Percentiles rank a stretch among this genome's conserved stretches.
phyloP scores from a whole-genome alignment of 1,139 yeast species.

The Geotrichum phurueaensis region DNA sequence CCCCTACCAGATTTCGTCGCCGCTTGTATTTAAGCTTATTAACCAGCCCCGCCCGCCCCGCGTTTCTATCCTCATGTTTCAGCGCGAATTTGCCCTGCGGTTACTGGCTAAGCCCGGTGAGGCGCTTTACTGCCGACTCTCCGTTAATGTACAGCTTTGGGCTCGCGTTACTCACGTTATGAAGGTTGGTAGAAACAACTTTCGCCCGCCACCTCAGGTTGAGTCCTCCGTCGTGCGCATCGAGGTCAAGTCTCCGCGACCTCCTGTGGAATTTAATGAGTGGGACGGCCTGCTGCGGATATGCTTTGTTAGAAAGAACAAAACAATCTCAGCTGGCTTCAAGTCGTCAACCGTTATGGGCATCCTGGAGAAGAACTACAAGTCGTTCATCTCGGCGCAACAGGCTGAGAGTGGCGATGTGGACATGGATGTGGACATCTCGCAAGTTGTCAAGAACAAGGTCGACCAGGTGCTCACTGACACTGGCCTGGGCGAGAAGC shows the following conservation, averaged over 20 bases:
- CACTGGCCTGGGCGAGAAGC: constrained; percentile 74
- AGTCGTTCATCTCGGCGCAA: constrained; percentile 60
- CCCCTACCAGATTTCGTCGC: constrained; percentile 96
- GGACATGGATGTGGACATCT: constrained; percentile 24
- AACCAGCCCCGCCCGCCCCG: constrained; percentile 93
- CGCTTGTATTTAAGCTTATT: constrained; percentile 84
- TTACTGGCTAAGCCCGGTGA: constrained; percentile 95
- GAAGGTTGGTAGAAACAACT: constrained; percentile 96
- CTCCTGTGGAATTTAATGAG: constrained; percentile 84
- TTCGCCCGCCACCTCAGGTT: constrained; percentile 98
- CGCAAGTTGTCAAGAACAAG: constrained; percentile 12
- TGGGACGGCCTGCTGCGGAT: constrained; percentile 96
- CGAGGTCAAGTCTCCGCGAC: constrained; percentile 87
- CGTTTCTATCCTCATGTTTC: constrained; percentile 94
- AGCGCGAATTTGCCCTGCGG: constrained; percentile 91
- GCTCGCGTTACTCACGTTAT: constrained; percentile 95
- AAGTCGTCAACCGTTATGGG: constrained; percentile 76
- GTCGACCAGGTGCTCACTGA: constrained; percentile 46
- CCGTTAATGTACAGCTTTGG: constrained; percentile 99
- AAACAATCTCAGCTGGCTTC: constrained; percentile 90
- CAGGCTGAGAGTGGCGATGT: constrained; percentile 9
- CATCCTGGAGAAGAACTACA: constrained; percentile 82
- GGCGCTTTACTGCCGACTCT: constrained; percentile 78
- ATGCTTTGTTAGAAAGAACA: constrained; percentile 86
- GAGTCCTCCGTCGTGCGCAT: constrained; percentile 94